A percentile compares a stretch with the other conserved stretches of the same genome.
These are phyloP conservation scores for Clarireedia paspali DNA, from an alignment of 2,329 filamentous ascomycete species.

Conservation along the genomic window DNA sequence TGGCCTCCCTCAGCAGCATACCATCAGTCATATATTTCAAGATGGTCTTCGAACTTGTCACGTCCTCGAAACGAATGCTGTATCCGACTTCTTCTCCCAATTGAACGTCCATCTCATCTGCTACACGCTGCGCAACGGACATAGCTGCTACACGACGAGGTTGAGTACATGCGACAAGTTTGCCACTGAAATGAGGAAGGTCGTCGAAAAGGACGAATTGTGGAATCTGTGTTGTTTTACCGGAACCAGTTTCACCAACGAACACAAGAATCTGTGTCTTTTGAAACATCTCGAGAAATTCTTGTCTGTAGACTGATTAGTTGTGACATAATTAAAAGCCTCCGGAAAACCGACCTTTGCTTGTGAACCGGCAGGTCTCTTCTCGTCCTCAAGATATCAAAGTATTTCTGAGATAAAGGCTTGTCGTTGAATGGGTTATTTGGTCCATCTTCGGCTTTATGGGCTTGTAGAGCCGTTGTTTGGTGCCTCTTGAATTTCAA, in stretches of 20 bases:
- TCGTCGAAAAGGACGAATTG: slow-evolving; percentile 98
- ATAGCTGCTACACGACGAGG: slow-evolving; percentile 96
- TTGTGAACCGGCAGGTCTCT: slow-evolving; percentile 85
- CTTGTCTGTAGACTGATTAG: slow-evolving; percentile 49
- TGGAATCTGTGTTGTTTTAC: slow-evolving; percentile 98
- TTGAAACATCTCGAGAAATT: slow-evolving; percentile 91
- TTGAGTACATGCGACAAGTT: slow-evolving; percentile 95
- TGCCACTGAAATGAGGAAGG: slow-evolving; percentile 74
- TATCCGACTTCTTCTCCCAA: slow-evolving; percentile 95
- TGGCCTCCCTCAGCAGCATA: slow-evolving; percentile 93
- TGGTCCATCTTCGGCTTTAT: slow-evolving; percentile 69
- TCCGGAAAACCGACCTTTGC: slow-evolving; percentile 55
- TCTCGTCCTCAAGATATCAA: slow-evolving; percentile 77
- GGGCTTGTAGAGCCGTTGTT: slow-evolving; percentile 70
- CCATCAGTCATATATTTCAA: slow-evolving; percentile 99
- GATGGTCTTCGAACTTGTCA: slow-evolving; percentile 78
- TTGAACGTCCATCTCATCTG: slow-evolving; percentile 89
- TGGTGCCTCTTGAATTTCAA: slow-evolving; percentile 63
- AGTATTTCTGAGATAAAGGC: slow-evolving; percentile 75
- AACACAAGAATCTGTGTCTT: slow-evolving; percentile 94
- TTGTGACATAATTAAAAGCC: not conserved
- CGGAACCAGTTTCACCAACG: slow-evolving; percentile 97
- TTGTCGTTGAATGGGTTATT: slow-evolving; percentile 78
- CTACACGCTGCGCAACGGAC: slow-evolving; percentile 97
- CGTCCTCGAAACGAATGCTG: slow-evolving; percentile 97